Percentiles rank a stretch among this genome's conserved stretches.
phyloP scores from a whole-genome alignment of 345 rosid species.

The Arabis hirsuta region DNA sequence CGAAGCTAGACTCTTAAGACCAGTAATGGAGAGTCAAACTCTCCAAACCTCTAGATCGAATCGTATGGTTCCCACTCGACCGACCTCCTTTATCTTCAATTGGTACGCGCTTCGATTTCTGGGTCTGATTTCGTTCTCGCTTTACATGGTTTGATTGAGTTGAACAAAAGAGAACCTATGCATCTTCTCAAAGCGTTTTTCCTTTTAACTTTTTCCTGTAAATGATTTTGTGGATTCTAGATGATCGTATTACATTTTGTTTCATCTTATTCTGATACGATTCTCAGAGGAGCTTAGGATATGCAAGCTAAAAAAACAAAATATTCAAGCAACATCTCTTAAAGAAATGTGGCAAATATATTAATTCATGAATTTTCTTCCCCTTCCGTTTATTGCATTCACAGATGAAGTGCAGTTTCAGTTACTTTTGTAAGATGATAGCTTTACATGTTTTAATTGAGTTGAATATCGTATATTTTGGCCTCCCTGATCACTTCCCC shows the following conservation, averaged over 20 bases:
- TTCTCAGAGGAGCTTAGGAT: no score
- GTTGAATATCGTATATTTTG: background rate
- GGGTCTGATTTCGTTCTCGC: background rate
- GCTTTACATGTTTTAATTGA: conserved; percentile 1
- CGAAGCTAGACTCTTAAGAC: background rate
- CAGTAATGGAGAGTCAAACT: conserved; percentile 69
- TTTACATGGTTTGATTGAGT: conserved; percentile 4
- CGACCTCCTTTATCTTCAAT: conserved; percentile 42
- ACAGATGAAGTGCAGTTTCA: background rate
- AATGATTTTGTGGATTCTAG: no score
- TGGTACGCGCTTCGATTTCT: conserved; percentile 43
- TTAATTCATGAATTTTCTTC: no score
- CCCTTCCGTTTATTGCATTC: no score
- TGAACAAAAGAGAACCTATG: no score
- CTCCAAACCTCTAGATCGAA: conserved; percentile 59
- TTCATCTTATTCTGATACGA: no score
- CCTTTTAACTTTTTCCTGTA: no score
- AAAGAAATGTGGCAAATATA: no score
- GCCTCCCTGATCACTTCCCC: background rate
- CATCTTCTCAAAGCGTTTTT: no score
- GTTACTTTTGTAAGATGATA: background rate
- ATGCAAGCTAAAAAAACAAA: no score
- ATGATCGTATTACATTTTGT: no score
- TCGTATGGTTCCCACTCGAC: conserved; percentile 31
- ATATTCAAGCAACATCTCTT: no score